A percentile compares a stretch with the other conserved stretches of the same genome.
These are phyloP conservation scores for Neopestalotiopsis sp. DNA, from an alignment of 2,329 filamentous ascomycete species.

Conservation along the genomic window DNA sequence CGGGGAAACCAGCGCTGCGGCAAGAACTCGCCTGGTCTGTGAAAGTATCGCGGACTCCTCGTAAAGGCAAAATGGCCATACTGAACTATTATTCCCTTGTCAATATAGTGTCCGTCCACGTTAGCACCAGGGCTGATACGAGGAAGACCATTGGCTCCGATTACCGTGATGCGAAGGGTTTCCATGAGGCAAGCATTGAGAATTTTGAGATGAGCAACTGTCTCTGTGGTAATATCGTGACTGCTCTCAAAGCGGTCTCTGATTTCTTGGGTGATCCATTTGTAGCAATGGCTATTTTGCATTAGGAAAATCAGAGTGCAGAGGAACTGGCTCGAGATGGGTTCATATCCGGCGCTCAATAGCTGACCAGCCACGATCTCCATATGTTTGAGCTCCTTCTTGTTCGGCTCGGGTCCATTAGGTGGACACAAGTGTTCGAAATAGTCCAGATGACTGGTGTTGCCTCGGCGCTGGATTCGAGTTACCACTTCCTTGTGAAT, in stretches of 20 bases:
- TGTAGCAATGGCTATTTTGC: neutral
- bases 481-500: constrained; percentile 22
- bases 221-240: neutral
- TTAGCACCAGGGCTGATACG: constrained; percentile 29
- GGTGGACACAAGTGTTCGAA: constrained; percentile 27
- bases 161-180: constrained; percentile 23
- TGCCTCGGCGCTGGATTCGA: constrained; percentile 26
- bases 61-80: constrained; percentile 16
- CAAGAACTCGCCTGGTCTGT: constrained; percentile 16
- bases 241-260: neutral
- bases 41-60: constrained; percentile 20
- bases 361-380: constrained; percentile 23
- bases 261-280: neutral
- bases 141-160: constrained; percentile 24
- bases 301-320: constrained; percentile 18
- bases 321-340: constrained; percentile 24
- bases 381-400: neutral
- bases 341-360: constrained; percentile 26
- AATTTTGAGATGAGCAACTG: constrained; percentile 29
- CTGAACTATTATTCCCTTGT: constrained; percentile 23
- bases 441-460: constrained; percentile 28
- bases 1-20: constrained; percentile 24
- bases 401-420: constrained; percentile 18
- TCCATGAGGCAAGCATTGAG: constrained; percentile 39
- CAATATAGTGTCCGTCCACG: constrained; percentile 30